phyloP scores from a whole-genome alignment of 129 eudicot species.

The Flaveria bidentis region DNA sequence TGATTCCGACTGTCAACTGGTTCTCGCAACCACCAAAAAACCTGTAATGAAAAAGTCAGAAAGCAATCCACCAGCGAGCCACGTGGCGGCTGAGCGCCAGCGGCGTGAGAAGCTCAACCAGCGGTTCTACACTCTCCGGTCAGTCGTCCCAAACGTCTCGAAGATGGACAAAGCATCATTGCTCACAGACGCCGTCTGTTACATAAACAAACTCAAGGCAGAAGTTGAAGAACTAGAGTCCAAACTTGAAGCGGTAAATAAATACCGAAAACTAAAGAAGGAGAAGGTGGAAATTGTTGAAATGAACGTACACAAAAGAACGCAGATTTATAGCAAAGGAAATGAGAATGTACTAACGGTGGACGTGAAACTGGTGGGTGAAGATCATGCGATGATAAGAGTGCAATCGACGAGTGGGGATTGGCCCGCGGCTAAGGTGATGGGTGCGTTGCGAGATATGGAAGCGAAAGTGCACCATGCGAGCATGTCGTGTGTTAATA shows the following conservation, averaged over 20 bases:
- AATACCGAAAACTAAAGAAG: slow-evolving; percentile 7
- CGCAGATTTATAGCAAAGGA: background rate
- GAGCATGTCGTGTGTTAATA: slow-evolving; percentile 57
- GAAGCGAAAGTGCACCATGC: slow-evolving; percentile 64
- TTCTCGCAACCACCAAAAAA: slow-evolving; percentile 4
- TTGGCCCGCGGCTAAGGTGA: slow-evolving; percentile 51
- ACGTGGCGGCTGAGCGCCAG: slow-evolving; percentile 82
- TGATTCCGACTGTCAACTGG: slow-evolving; percentile 46
- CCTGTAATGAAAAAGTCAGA: slow-evolving; percentile 42
- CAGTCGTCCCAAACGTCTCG: slow-evolving; percentile 76
- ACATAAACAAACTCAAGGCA: slow-evolving; percentile 58
- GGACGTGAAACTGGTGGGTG: slow-evolving; percentile 61
- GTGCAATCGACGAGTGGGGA: slow-evolving; percentile 43
- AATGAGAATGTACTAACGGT: slow-evolving; percentile 15
- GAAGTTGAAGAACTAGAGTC: slow-evolving; percentile 50
- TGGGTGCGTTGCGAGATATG: slow-evolving; percentile 54
- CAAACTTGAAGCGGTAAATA: slow-evolving; percentile 6
- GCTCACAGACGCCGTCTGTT: slow-evolving; percentile 61
- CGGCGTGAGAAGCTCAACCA: slow-evolving; percentile 74
- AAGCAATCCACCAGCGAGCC: slow-evolving; percentile 40
- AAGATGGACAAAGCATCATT: slow-evolving; percentile 78
- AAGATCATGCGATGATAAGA: slow-evolving; percentile 55
- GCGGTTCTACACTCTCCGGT: slow-evolving; percentile 67
- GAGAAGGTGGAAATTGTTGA: slow-evolving; percentile 25
- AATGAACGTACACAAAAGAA: background rate